Percentiles rank a stretch among this genome's conserved stretches.
Conservation (phyloP, 1,284 basidiomycete genomes). For the Volvariella surrecta region DNA sequence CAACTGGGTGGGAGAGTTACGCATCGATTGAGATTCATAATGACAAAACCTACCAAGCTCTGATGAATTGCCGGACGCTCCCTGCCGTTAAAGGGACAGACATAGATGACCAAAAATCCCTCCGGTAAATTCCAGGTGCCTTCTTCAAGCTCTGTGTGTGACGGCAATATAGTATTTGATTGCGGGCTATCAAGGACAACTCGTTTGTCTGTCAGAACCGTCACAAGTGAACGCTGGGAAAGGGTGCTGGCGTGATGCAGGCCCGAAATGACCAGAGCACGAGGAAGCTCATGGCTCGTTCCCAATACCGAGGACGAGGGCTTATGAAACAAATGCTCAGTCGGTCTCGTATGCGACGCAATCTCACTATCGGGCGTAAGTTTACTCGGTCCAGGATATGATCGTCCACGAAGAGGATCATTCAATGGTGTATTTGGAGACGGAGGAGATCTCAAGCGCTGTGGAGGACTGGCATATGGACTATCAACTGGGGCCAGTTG, state of each 20-base stretch:
- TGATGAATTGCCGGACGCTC: slow-evolving; percentile 60
- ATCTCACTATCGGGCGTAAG: not conserved
- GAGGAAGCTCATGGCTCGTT: not conserved
- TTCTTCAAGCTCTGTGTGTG: slow-evolving; percentile 20
- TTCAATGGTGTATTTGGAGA: not conserved
- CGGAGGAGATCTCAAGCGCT: too few relatives aligned
- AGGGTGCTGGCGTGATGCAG: slow-evolving; percentile 49
- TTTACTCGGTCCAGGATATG: not conserved
- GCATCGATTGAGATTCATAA: not conserved
- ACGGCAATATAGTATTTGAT: not conserved
- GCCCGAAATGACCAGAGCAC: slow-evolving; percentile 60
- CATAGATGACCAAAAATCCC: slow-evolving; percentile 63
- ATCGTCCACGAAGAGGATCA: not conserved
- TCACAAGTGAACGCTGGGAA: slow-evolving; percentile 52
- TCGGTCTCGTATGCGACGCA: not conserved
- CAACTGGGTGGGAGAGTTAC: slow-evolving; percentile 33
- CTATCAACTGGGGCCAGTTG: not conserved
- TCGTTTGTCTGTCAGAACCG: slow-evolving; percentile 41
- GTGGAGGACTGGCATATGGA: too few relatives aligned
- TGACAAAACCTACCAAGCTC: slow-evolving; percentile 40
- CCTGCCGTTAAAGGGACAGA: slow-evolving; percentile 52
- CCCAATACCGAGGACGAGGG: not conserved
- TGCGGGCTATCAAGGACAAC: slow-evolving; percentile 34
- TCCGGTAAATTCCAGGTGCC: slow-evolving; percentile 53
- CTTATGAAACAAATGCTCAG: too few relatives aligned